A percentile compares a stretch with the other conserved stretches of the same genome.
phyloP scores from a whole-genome alignment of 495 filamentous ascomycete species.

The Staphylotrichum longicolle region DNA sequence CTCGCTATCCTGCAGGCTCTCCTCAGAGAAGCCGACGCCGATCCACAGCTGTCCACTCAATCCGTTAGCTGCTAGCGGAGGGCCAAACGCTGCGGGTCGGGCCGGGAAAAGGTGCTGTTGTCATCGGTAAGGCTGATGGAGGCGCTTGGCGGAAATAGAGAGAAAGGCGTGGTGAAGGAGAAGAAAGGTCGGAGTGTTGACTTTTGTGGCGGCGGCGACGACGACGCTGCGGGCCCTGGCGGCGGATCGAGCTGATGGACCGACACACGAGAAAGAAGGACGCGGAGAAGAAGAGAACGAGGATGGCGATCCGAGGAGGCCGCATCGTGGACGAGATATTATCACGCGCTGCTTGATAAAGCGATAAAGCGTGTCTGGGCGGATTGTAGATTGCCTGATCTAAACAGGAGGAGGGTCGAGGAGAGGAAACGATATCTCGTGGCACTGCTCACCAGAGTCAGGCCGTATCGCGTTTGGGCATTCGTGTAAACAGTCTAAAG shows the following conservation, averaged over 20 bases:
- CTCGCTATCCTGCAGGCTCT: constrained; percentile 59
- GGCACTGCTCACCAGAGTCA: constrained; percentile 20
- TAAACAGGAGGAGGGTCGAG: neutral
- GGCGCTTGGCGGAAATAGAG: constrained; percentile 89
- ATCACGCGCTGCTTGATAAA: neutral
- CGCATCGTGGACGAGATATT: constrained; percentile 39
- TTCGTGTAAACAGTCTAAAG: constrained; percentile 5
- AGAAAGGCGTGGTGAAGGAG: constrained; percentile 54
- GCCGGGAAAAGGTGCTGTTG: constrained; percentile 96
- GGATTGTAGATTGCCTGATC: neutral
- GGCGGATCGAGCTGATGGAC: constrained; percentile 37
- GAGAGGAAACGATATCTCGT: neutral
- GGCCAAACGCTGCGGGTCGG: constrained; percentile 89
- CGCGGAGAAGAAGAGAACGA: constrained; percentile 46
- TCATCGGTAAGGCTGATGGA: constrained; percentile 96
- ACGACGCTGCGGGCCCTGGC: constrained; percentile 27
- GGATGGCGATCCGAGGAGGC: constrained; percentile 45
- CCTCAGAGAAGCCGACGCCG: constrained; percentile 83
- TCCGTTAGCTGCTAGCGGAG: constrained; percentile 68
- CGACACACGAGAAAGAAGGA: constrained; percentile 50
- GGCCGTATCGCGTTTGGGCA: constrained; percentile 15
- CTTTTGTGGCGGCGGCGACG: constrained; percentile 31
- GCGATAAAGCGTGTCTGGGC: neutral
- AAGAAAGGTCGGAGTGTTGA: constrained; percentile 43
- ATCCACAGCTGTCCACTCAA: constrained; percentile 86